Conservation (phyloP, 176 grass and related monocot species). For the Hyparrhenia diplandra region DNA sequence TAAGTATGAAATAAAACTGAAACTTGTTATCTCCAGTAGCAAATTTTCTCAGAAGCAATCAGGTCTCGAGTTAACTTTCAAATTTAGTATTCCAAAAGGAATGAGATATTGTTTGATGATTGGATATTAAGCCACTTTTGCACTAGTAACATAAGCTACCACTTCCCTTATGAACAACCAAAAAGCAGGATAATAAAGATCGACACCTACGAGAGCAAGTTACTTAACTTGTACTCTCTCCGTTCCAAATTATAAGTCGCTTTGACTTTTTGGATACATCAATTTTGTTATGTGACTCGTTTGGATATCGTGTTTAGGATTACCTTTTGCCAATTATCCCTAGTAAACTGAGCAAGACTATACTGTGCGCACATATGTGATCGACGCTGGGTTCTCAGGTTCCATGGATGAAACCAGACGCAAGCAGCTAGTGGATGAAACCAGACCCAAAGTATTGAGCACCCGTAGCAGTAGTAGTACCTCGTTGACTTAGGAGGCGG, state of each 20-base stretch:
- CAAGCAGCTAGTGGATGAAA: neutral
- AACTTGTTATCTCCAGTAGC: neutral
- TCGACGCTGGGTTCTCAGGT: neutral
- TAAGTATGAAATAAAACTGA: neutral
- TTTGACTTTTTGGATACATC: too few species aligned
- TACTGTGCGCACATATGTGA: neutral
- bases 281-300: neutral
- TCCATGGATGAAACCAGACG: neutral
- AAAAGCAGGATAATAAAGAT: neutral
- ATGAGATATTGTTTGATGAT: neutral
- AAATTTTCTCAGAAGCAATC: neutral
- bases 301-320: too few species aligned
- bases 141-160: neutral
- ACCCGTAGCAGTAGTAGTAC: neutral
- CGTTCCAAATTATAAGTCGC: too few species aligned
- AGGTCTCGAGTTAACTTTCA: neutral
- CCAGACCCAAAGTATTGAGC: neutral
- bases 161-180: neutral
- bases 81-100: neutral
- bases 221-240: neutral
- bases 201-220: neutral
- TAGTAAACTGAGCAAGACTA: too few species aligned
- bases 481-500: constrained; percentile 10
- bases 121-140: neutral
- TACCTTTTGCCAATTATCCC: too few species aligned